Base-by-base conservation (phyloP, 108 stramenopile species). In the Discostella stelligeroides region DNA sequence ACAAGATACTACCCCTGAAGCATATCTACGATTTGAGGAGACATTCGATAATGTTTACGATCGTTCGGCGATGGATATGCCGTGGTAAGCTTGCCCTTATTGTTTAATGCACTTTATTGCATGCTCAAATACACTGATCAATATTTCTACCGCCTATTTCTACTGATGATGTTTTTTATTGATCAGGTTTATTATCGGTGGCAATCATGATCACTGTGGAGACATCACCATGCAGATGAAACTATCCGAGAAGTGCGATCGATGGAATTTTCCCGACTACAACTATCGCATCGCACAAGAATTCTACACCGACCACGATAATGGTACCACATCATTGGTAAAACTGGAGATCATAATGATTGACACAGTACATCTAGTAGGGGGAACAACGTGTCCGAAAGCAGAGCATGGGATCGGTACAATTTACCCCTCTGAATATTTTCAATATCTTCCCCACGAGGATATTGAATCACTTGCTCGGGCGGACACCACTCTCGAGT, bases 161-260 rank as follows among this genome's bases (percentile, higher is more conserved):
- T n/a, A n/a, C n/a, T n/a, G n/a, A n/a, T n/a, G n/a, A n/a, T n/a
- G n/a, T n/a, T n/a, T n/a, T n/a, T n/a, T n/a, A 15, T 61, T 51
- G 10, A 49, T 38, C 39, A 66, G 75, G 81, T 61, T 66, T 60
- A 37, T 79, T 8, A 58, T 81, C 23, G 81, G 39, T 29, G 84
- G 84, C 15, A 85, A 85, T 21, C 84, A 85, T 45, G 84, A 85
- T 39, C 78, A 85, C 56, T 70, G 70, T 23, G 84, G 84, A 14
- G 78, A 82, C 29, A 63, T 85, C 37, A 69, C 63, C 6, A 18
- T 45, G n/a, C 81, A 85, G 34, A 57, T 82, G 17, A 42, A 63
- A 29, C 70, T 69, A 20, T 39, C 76, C 28, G 30, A 61, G 24
- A 15, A 56, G 10, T 48, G 57, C 18, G 61, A 63, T 15, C 70